Evolutionary conservation across 2,329 filamentous ascomycete genomes (phyloP), one percentile per base, ranked within the genome.

Genomic region (Aspergillus niger): DNA sequence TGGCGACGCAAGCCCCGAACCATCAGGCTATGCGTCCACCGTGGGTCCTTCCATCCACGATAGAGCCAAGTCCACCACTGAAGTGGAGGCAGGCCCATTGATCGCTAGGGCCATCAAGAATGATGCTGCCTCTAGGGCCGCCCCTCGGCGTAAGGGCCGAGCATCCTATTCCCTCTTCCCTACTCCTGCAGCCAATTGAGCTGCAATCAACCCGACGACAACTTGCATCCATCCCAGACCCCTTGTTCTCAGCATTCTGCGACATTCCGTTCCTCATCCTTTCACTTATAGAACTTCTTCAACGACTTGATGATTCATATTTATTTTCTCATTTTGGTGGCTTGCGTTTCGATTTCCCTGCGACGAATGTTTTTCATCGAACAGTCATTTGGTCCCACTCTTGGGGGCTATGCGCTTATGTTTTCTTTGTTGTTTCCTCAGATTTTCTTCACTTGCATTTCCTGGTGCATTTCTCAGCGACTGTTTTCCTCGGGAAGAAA

Each of bases 81-180:
- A 75, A 30, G 63, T 73, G 8, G 75, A 75, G 20, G 60, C 65
- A 11, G 62, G 59, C 26, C 62, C 67, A 8, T 60, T 63, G 17
- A 57, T 56, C 52, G 58, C 24, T 50, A 63, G 24, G 32, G 51
- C 61, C 22, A 30, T 62, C 43, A 72, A 71, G 61, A 59, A 52
- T 17, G 66, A 69, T 11, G 59, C 72, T 49, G 66, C 72, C 22
- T 57, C 65, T 17, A 75, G 70, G 59, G 70, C 69, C 36, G 60
- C 63, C 2, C 67, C 68, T 62, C 67, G 74, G 48, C 72, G 70
- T 58, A 78, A 76, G 66, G 69, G 65, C 58, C 71, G 78, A 44
- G 70, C 77, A n/a, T 80, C 78, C 38, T 80, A 81, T 65, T 81
- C 79, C 43, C 73, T 67, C 64, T 70, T 66, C 58, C 67, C 67